phyloP scores from a whole-genome alignment of 2,329 filamentous ascomycete species.

The Trichocomaceae sp. region DNA sequence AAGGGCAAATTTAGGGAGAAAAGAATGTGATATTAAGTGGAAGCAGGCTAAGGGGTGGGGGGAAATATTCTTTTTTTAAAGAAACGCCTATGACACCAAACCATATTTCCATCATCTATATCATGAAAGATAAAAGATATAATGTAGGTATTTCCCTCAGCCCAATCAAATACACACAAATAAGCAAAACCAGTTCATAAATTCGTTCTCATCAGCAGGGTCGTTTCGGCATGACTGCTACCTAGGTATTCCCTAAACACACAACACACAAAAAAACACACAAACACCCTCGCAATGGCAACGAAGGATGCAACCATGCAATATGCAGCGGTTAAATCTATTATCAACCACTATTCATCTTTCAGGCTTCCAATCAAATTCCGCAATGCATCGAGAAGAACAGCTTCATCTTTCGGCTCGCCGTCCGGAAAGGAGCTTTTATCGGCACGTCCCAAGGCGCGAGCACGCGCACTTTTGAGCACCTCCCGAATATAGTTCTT shows the following conservation, averaged over 20 bases:
- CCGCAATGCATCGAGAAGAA: constrained; percentile 36
- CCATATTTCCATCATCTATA: neutral
- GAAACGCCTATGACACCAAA: neutral
- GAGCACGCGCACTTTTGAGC: constrained; percentile 37
- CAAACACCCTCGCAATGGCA: neutral
- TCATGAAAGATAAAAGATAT: neutral
- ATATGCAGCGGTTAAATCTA: neutral
- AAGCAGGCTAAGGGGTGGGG: too few relatives aligned
- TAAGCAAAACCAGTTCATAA: neutral
- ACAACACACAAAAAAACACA: neutral
- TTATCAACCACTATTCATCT: constrained; percentile 16
- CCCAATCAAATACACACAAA: neutral
- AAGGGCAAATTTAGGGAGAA: neutral
- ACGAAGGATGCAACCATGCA: neutral
- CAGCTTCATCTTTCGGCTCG: constrained; percentile 39
- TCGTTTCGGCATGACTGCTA: neutral
- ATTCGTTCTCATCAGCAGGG: neutral
- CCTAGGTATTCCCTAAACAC: too few relatives aligned
- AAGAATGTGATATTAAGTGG: neutral
- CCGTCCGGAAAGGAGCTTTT: constrained; percentile 40
- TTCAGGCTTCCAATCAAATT: constrained; percentile 36
- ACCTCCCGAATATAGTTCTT: constrained; percentile 42
- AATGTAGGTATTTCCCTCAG: neutral
- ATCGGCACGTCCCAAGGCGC: constrained; percentile 33
- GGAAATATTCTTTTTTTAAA: neutral